Base-by-base conservation (phyloP, 352 stramenopile species). In the Pythium scleroteichum region DNA sequence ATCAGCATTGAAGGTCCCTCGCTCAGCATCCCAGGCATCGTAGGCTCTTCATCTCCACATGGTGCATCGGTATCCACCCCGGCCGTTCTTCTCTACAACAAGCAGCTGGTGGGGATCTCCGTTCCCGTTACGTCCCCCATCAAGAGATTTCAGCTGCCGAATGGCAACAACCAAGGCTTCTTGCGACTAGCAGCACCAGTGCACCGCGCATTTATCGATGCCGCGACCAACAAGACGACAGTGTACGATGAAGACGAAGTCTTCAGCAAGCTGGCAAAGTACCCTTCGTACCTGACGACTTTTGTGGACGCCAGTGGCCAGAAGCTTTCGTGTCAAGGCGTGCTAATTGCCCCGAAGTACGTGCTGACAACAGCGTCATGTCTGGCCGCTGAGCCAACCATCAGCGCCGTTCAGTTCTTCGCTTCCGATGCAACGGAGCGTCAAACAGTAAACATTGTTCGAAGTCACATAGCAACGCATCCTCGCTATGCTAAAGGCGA, bases 281-380 rank as follows among this genome's bases (percentile, higher is more conserved):
- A 56, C 26, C 63, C 63, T 6, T 65, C 63, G 23, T 70, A 62
- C 38, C 38, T 70, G 13, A 45, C 56, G 5, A 60, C 24, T 6
- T 69, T 69, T 41, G 20, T 60, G 8, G 38, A 55, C 19, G 23
- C 40, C 1, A 9, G 12, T 4, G 48, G 41, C 7, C 13, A 32
- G 2, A 50, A 61, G 12, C 12, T 56, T 12, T 12, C 41, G 17
- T 75, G 68, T 22, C 68, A 75, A 29, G 70, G 59, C 19, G 66
- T 69, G n/a, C 60, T 78, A 16, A 69, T 78, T 22, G 66, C 70
- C 0, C 48, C 70, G 19, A 63, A 78, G 41, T 69, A 52, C 20
- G 59, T 78, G 24, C 58, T 78, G 51, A 75, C 70, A 8, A 73
- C 70, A 1, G 70, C 70, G 13, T 72, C 68, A 19, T 75, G 68